Evolutionary conservation across 768 basidiomycete species (phyloP).

Genomic region (Lentinula detonsa): DNA sequence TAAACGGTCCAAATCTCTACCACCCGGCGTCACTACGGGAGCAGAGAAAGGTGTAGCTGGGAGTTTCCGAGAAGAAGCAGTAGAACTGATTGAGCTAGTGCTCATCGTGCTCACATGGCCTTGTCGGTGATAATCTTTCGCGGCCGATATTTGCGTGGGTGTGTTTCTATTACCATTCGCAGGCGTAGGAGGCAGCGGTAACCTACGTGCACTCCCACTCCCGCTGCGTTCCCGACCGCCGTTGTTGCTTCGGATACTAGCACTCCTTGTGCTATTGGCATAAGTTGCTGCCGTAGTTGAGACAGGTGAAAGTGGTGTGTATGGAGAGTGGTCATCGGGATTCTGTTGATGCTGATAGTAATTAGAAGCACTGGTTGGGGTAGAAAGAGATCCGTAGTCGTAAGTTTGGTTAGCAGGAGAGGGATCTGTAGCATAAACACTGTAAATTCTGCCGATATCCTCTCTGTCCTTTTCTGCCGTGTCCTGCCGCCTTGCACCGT

Average conservation of each 20-base stretch:
- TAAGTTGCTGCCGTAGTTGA: not conserved
- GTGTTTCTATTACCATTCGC: not conserved
- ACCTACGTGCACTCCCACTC: not conserved
- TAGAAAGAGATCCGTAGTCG: not conserved
- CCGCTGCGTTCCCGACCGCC: not conserved
- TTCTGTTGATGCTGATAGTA: not conserved
- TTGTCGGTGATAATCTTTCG: not conserved
- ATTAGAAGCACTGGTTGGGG: not conserved
- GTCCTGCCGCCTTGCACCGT: not conserved
- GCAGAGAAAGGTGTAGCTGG: not conserved
- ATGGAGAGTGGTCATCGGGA: not conserved
- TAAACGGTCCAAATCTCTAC: not conserved
- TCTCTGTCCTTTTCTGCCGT: not conserved
- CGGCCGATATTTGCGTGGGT: not conserved
- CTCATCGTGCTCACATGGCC: slow-evolving; percentile 1
- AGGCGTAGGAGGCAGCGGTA: not conserved
- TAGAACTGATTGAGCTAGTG: not conserved
- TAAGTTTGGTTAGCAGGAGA: not conserved
- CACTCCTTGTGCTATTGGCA: not conserved
- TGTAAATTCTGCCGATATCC: not conserved
- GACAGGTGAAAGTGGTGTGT: not conserved
- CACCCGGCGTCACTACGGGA: not conserved
- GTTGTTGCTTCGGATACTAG: not conserved
- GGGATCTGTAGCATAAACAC: not conserved
- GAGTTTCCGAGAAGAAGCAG: not conserved